Conservation (phyloP, 1,139 yeast species). For the Magnusiomyces tetraspermus region DNA sequence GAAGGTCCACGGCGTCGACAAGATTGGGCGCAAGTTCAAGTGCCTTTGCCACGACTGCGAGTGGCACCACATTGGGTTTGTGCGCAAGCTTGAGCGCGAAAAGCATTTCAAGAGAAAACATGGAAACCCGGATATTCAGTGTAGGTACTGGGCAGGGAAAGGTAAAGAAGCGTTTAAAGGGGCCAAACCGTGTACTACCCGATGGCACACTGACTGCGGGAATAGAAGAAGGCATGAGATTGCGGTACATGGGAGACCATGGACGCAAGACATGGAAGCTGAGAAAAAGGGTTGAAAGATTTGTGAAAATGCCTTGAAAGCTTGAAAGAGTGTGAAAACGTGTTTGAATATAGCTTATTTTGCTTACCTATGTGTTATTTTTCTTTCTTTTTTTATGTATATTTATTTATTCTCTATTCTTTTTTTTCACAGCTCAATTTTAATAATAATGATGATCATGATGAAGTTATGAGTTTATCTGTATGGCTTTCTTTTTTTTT, state of each 20-base stretch:
- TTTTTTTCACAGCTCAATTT: too few species aligned
- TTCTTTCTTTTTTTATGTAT: too few species aligned
- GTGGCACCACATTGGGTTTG: slow-evolving; percentile 26
- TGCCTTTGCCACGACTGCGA: slow-evolving; percentile 24
- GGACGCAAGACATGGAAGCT: slow-evolving; percentile 3
- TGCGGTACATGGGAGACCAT: slow-evolving; percentile 23
- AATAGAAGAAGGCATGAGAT: slow-evolving; percentile 26
- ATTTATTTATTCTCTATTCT: too few species aligned
- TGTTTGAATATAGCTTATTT: too few species aligned
- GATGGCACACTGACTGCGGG: slow-evolving; percentile 29
- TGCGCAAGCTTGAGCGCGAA: slow-evolving; percentile 26
- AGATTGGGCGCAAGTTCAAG: slow-evolving; percentile 24
- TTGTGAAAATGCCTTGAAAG: too few species aligned
- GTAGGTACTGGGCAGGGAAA: slow-evolving; percentile 25
- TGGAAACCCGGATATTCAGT: slow-evolving; percentile 25
- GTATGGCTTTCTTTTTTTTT: too few species aligned
- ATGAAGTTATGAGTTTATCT: too few species aligned
- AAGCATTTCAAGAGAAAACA: slow-evolving; percentile 26
- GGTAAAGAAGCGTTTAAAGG: slow-evolving; percentile 24
- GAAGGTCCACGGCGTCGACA: slow-evolving; percentile 15
- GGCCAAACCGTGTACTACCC: slow-evolving; percentile 23
- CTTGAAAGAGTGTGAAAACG: too few species aligned
- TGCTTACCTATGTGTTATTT: too few species aligned
- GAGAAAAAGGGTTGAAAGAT: background rate
- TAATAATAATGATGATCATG: too few species aligned